Conservation (phyloP, 1,284 basidiomycete species). For the Ganoderma meredithae region DNA sequence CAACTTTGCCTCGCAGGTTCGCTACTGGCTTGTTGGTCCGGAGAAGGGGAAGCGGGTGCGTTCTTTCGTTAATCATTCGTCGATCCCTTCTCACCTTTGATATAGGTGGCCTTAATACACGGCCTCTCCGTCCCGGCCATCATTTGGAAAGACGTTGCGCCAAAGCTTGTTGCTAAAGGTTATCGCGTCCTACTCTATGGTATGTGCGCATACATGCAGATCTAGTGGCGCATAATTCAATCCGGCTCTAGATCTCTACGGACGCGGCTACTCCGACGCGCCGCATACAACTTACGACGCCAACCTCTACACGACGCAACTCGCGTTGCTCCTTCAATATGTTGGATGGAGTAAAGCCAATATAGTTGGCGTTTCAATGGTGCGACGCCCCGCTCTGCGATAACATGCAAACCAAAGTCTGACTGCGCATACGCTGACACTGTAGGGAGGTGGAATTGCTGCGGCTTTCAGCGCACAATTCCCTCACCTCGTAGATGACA, state of each 20-base stretch:
- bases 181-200: slow-evolving; percentile 80
- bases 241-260: slow-evolving; percentile 67
- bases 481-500: slow-evolving; percentile 70
- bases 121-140: slow-evolving; percentile 80
- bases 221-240: neutral
- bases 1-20: slow-evolving; percentile 51
- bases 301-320: slow-evolving; percentile 72
- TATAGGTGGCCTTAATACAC: slow-evolving; percentile 78
- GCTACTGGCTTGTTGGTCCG: slow-evolving; percentile 80
- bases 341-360: slow-evolving; percentile 71
- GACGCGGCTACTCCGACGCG: slow-evolving; percentile 82
- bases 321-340: slow-evolving; percentile 82
- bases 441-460: slow-evolving; percentile 76
- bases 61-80: slow-evolving; percentile 11
- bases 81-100: slow-evolving; percentile 1
- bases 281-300: slow-evolving; percentile 70
- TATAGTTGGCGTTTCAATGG: slow-evolving; percentile 79
- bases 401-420: neutral
- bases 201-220: slow-evolving; percentile 38
- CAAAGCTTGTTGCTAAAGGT: slow-evolving; percentile 65
- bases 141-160: slow-evolving; percentile 77
- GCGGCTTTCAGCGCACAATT: slow-evolving; percentile 74
- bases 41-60: slow-evolving; percentile 71
- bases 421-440: neutral
- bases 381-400: slow-evolving; percentile 35